Evolutionary conservation across 2,329 filamentous ascomycete genomes (phyloP).

Genomic region (Coniella lustricola): DNA sequence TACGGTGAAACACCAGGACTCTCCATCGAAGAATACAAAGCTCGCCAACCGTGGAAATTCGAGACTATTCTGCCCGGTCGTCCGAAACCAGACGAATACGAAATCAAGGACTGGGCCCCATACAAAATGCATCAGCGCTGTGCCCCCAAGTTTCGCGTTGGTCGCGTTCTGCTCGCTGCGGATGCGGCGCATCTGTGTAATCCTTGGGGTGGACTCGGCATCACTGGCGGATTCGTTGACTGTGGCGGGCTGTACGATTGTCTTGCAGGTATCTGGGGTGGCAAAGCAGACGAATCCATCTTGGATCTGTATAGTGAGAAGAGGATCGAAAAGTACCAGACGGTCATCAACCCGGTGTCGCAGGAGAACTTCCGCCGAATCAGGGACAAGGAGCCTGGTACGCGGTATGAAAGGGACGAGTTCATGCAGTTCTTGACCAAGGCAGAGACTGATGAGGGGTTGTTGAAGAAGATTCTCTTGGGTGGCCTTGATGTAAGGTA

Average conservation of each 20-base stretch:
- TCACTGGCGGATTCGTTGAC: constrained; percentile 59
- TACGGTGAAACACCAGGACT: constrained; percentile 53
- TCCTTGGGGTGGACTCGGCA: constrained; percentile 52
- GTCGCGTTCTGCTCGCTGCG: constrained; percentile 49
- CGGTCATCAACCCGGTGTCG: constrained; percentile 36
- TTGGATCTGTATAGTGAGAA: constrained; percentile 39
- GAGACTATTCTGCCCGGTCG: constrained; percentile 51
- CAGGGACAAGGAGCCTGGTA: constrained; percentile 32
- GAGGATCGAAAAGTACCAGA: constrained; percentile 38
- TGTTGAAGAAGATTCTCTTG: constrained; percentile 29
- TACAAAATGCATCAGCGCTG: constrained; percentile 58
- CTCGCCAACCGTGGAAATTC: constrained; percentile 48
- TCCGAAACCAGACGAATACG: constrained; percentile 51
- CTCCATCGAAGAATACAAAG: constrained; percentile 43
- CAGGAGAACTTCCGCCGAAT: constrained; percentile 38
- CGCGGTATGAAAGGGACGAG: constrained; percentile 31
- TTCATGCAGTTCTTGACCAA: constrained; percentile 32
- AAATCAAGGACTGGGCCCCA: constrained; percentile 48
- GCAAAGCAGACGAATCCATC: constrained; percentile 35
- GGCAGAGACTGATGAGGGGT: constrained; percentile 27
- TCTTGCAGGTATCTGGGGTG: constrained; percentile 39
- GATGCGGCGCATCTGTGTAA: constrained; percentile 55
- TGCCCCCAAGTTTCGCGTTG: constrained; percentile 49
- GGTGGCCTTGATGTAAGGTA: constrained; percentile 32
- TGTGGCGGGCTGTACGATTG: constrained; percentile 55